Evolutionary conservation across 225 moss, liverwort and hornwort species (phyloP).

Genomic region (Bryoerythrophyllum caledonicum): DNA sequence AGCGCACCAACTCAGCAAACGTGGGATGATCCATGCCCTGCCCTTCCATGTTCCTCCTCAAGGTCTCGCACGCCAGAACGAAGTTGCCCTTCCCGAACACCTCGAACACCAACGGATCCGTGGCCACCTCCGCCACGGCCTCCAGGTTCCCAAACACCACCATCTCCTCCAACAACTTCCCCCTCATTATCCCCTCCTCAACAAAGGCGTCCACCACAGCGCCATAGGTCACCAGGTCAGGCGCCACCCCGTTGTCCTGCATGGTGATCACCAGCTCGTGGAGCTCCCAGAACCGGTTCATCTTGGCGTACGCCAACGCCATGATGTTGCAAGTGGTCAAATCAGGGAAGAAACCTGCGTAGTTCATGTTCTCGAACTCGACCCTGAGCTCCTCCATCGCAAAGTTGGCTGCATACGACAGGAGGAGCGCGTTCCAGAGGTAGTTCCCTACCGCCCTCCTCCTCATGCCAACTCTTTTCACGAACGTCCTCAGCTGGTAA

Average conservation of each 20-base stretch:
- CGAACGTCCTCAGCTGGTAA: conserved; percentile 78
- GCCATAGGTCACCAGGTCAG: conserved; percentile 90
- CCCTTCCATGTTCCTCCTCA: conserved; percentile 46
- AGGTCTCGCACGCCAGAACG: conserved; percentile 66
- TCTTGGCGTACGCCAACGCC: conserved; percentile 73
- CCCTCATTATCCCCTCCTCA: conserved; percentile 46
- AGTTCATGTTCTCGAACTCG: conserved; percentile 79
- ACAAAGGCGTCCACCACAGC: conserved; percentile 87
- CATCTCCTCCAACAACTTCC: conserved; percentile 70
- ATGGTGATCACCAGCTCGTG: conserved; percentile 76
- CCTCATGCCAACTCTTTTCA: conserved; percentile 66
- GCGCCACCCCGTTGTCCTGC: conserved; percentile 73
- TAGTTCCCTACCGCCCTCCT: conserved; percentile 57
- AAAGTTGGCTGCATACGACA: conserved; percentile 92
- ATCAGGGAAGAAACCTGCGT: conserved; percentile 71
- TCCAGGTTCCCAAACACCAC: conserved; percentile 73
- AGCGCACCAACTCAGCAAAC: conserved; percentile 77
- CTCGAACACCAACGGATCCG: conserved; percentile 76
- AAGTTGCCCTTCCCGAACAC: conserved; percentile 80
- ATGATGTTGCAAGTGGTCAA: conserved; percentile 85
- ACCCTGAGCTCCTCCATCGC: conserved; percentile 75
- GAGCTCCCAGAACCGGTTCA: conserved; percentile 92
- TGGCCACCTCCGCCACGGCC: conserved; percentile 51
- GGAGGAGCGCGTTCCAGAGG: conserved; percentile 82
- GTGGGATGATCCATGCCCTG: conserved; percentile 52